Evolutionary conservation across 495 filamentous ascomycete species (phyloP).

Genomic region (Oleoguttula mirabilis): DNA sequence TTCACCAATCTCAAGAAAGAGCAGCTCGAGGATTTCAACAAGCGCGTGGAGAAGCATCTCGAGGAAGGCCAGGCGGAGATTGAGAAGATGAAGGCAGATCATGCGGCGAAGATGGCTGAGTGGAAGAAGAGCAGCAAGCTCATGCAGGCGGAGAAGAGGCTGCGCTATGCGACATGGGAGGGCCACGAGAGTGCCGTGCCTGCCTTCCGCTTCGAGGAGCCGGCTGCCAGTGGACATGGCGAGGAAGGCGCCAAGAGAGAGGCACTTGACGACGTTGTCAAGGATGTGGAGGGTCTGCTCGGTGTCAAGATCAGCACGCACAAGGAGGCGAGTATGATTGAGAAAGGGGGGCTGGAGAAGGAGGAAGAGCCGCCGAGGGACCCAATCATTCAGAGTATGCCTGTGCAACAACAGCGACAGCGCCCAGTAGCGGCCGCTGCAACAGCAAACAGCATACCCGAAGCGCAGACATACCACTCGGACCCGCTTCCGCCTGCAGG

Average conservation of each 20-base stretch:
- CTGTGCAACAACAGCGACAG: background rate
- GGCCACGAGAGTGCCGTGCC: slow-evolving; percentile 11
- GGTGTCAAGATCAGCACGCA: slow-evolving; percentile 22
- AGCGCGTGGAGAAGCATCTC: slow-evolving; percentile 54
- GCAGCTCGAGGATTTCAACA: slow-evolving; percentile 54
- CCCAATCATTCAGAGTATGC: background rate
- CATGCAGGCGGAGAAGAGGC: slow-evolving; percentile 26
- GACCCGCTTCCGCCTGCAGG: background rate
- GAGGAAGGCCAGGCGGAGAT: slow-evolving; percentile 63
- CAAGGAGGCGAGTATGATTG: slow-evolving; percentile 26
- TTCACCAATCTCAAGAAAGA: slow-evolving; percentile 19
- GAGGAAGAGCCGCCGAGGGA: slow-evolving; percentile 19
- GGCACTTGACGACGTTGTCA: slow-evolving; percentile 24
- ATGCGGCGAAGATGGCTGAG: slow-evolving; percentile 60
- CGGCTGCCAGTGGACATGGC: slow-evolving; percentile 3
- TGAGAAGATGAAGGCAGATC: slow-evolving; percentile 64
- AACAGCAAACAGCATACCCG: background rate
- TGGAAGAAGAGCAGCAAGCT: slow-evolving; percentile 44
- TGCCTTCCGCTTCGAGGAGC: slow-evolving; percentile 4
- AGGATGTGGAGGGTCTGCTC: slow-evolving; percentile 25
- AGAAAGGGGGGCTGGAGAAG: slow-evolving; percentile 29
- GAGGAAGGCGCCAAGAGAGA: slow-evolving; percentile 12
- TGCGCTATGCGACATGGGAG: slow-evolving; percentile 22
- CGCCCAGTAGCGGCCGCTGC: background rate
- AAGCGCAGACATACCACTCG: background rate